phyloP scores from a whole-genome alignment of 2,329 filamentous ascomycete species.

The Reticulascus tulasneorum region DNA sequence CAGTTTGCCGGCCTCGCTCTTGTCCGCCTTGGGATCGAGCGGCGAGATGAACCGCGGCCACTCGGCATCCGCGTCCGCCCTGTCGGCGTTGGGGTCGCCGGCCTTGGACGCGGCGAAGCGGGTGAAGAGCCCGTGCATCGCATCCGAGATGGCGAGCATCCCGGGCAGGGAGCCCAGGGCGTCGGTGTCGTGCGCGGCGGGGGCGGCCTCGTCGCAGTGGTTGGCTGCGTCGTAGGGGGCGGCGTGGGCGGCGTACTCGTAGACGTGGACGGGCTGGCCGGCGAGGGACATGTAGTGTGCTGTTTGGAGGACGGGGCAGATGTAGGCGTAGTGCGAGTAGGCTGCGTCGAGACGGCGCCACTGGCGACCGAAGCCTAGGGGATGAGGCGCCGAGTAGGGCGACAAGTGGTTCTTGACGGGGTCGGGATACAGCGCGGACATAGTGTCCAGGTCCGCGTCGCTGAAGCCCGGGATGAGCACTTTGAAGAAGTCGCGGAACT shows the following conservation, averaged over 20 bases:
- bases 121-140: conserved; percentile 37
- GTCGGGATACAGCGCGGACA: conserved; percentile 59
- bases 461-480: conserved; percentile 56
- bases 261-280: conserved; percentile 42
- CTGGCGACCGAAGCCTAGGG: conserved; percentile 41
- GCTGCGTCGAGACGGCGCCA: conserved; percentile 56
- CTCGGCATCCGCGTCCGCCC: conserved; percentile 14
- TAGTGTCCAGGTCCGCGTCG: conserved; percentile 44
- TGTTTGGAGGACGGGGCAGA: conserved; percentile 59
- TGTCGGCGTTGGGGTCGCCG: conserved; percentile 6
- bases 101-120: conserved; percentile 26
- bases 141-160: conserved; percentile 26
- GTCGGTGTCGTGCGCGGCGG: conserved; percentile 39
- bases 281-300: conserved; percentile 39
- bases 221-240: conserved; percentile 33
- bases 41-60: conserved; percentile 44
- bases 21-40: conserved; percentile 20
- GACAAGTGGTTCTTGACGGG: conserved; percentile 33
- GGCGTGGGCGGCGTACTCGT: conserved; percentile 54
- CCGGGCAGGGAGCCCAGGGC: conserved; percentile 30
- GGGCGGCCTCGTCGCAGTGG: conserved; percentile 42
- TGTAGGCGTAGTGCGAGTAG: conserved; percentile 62
- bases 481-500: conserved; percentile 52
- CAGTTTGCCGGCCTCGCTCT: conserved; percentile 26
- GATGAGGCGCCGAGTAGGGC: conserved; percentile 8